phyloP scores from a whole-genome alignment of 768 basidiomycete species.

The Leccinum obscurum region DNA sequence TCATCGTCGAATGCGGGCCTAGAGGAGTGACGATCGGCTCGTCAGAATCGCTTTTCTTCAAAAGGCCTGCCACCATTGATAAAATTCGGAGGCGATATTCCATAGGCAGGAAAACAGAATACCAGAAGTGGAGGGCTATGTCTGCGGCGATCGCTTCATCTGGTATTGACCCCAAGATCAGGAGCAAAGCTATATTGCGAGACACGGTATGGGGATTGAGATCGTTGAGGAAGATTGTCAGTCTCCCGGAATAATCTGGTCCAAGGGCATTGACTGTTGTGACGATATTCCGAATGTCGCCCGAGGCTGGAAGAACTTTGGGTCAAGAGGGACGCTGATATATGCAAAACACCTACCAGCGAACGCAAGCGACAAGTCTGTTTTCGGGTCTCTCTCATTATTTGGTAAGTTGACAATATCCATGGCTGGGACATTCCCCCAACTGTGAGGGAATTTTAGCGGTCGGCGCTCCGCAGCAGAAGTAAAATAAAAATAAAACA shows the following conservation, averaged over 20 bases:
- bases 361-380: slow-evolving; percentile 28
- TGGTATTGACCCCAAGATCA: slow-evolving; percentile 39
- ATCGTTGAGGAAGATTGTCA: slow-evolving; percentile 46
- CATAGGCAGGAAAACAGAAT: slow-evolving; percentile 43
- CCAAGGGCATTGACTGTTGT: slow-evolving; percentile 45
- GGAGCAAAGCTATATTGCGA: slow-evolving; percentile 44
- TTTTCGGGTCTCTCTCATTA: slow-evolving; percentile 19
- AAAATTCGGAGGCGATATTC: slow-evolving; percentile 30
- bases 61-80: slow-evolving; percentile 18
- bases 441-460: slow-evolving; percentile 14
- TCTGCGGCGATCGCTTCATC: slow-evolving; percentile 40
- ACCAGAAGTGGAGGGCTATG: slow-evolving; percentile 49
- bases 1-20: slow-evolving; percentile 19
- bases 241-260: slow-evolving; percentile 38
- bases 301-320: slow-evolving; percentile 40
- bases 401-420: slow-evolving; percentile 31
- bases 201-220: slow-evolving; percentile 26
- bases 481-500: not conserved
- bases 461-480: not conserved
- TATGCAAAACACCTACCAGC: slow-evolving; percentile 17
- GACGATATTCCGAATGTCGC: slow-evolving; percentile 47
- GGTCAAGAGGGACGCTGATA: not conserved
- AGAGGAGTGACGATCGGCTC: slow-evolving; percentile 10
- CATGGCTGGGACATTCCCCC: slow-evolving; percentile 39
- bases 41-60: slow-evolving; percentile 6